A percentile compares a stretch with the other conserved stretches of the same genome.
Evolutionary conservation across 768 basidiomycete species (phyloP).

Genomic region (Candolleomyces aberdarensis): DNA sequence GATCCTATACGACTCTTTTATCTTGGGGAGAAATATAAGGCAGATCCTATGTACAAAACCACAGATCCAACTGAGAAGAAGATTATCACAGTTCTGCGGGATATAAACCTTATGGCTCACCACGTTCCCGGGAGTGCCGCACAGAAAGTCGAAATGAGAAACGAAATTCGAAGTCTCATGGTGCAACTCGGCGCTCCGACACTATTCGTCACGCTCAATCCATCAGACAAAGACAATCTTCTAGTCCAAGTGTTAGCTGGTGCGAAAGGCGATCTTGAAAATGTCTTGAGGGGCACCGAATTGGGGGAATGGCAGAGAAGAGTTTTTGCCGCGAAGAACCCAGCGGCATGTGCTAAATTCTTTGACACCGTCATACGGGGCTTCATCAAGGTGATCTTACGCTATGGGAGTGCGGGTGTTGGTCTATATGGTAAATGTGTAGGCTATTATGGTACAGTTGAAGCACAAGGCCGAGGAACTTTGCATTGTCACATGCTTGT

Average conservation of each 20-base stretch:
- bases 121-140: conserved; percentile 18
- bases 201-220: conserved; percentile 20
- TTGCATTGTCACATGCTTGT: conserved; percentile 30
- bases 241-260: conserved; percentile 15
- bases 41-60: background rate
- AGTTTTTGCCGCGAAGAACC: conserved; percentile 17
- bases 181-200: conserved; percentile 13
- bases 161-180: conserved; percentile 17
- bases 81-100: background rate
- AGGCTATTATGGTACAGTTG: conserved; percentile 22
- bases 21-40: background rate
- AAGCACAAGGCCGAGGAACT: no score
- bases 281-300: conserved; percentile 4
- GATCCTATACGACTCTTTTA: background rate
- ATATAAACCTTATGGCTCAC: conserved; percentile 6
- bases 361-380: conserved; percentile 17
- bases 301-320: conserved; percentile 2
- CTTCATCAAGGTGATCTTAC: conserved; percentile 16
- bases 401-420: conserved; percentile 3
- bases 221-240: conserved; percentile 16
- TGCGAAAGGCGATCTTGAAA: conserved; percentile 11
- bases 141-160: conserved; percentile 14
- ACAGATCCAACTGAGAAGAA: background rate
- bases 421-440: conserved; percentile 12
- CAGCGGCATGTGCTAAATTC: conserved; percentile 19